Evolutionary conservation across 2,329 filamentous ascomycete species (phyloP).

Genomic region (Periconia sp.): DNA sequence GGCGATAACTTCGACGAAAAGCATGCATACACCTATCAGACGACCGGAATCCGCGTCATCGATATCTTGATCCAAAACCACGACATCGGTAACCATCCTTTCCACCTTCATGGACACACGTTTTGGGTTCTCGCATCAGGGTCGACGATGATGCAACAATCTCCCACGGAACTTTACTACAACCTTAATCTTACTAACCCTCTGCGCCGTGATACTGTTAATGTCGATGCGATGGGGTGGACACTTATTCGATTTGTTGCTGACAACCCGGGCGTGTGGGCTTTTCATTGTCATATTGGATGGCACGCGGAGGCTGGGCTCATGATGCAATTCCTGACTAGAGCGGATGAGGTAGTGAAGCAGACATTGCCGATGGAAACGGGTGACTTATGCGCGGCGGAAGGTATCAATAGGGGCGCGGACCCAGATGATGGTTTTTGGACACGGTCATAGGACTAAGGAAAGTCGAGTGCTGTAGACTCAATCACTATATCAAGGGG

Average conservation of each 20-base stretch:
- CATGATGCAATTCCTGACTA: constrained; percentile 64
- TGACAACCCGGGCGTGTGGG: constrained; percentile 67
- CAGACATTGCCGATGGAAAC: constrained; percentile 55
- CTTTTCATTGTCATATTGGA: constrained; percentile 80
- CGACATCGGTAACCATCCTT: constrained; percentile 51
- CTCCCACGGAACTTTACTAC: constrained; percentile 31
- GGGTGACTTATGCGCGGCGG: constrained; percentile 53
- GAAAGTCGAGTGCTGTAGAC: no score
- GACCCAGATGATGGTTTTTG: constrained; percentile 58
- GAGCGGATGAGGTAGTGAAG: constrained; percentile 52
- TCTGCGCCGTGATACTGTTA: constrained; percentile 72
- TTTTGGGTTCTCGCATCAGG: constrained; percentile 67
- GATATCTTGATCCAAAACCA: constrained; percentile 46
- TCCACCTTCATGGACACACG: constrained; percentile 62
- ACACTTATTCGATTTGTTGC: constrained; percentile 66
- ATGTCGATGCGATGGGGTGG: constrained; percentile 69
- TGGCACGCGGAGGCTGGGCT: constrained; percentile 53
- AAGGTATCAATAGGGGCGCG: constrained; percentile 57
- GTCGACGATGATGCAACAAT: constrained; percentile 30
- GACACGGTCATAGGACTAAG: constrained; percentile 37
- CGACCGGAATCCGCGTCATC: constrained; percentile 40
- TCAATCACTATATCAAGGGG: no score
- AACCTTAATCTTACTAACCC: constrained; percentile 39
- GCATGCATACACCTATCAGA: constrained; percentile 45
- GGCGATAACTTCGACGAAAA: constrained; percentile 31